Percentiles rank a stretch among this genome's conserved stretches.
These are phyloP conservation scores for Trichoderma pleuroti DNA, from an alignment of 2,329 filamentous ascomycete genomes.

Conservation along the genomic window DNA sequence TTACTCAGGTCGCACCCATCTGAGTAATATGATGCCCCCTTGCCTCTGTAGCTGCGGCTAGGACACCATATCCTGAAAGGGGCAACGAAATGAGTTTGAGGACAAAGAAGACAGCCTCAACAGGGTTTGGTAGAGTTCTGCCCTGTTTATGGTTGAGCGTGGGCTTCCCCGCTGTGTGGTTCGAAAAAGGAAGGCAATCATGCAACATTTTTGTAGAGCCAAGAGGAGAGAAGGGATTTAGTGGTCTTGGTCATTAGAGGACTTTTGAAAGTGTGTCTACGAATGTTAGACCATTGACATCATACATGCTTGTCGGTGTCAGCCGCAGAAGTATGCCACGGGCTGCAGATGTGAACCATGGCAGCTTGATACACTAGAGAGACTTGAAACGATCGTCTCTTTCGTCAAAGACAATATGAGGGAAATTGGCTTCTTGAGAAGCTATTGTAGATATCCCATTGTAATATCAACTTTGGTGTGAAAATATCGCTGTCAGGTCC, in stretches of 20 bases:
- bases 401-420: background rate
- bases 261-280: background rate
- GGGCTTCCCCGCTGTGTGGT: background rate
- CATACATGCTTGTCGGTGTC: background rate
- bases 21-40: background rate
- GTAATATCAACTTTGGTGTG: background rate
- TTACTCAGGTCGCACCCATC: conserved; percentile 1
- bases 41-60: background rate
- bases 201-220: background rate
- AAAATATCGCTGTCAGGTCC: background rate
- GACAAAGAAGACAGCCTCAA: too few species aligned
- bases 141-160: background rate
- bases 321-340: background rate
- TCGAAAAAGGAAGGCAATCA: background rate
- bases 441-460: background rate
- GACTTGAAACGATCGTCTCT: background rate
- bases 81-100: background rate
- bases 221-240: background rate
- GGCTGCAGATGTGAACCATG: background rate
- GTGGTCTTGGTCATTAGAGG: too few species aligned
- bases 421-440: background rate
- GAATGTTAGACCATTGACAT: background rate
- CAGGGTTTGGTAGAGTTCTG: background rate
- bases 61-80: background rate
- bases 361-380: background rate